Percentiles rank a stretch among this genome's conserved stretches.
These are phyloP conservation scores for Asterophora parasitica DNA, from an alignment of 768 basidiomycete species.

Conservation along the genomic window DNA sequence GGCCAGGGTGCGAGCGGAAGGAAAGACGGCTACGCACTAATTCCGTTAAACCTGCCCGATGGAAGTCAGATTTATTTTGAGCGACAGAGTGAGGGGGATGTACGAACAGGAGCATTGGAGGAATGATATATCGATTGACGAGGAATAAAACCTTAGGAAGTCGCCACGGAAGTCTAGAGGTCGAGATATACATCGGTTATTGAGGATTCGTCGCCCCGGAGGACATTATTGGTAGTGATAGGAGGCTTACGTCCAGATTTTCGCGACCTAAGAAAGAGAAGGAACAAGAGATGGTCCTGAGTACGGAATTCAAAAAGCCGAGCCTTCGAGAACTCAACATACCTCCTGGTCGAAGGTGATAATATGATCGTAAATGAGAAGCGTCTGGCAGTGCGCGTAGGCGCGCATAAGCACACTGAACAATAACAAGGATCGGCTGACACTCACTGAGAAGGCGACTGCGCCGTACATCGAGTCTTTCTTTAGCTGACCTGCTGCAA, in stretches of 20 bases:
- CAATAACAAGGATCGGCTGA: not conserved
- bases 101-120: constrained; percentile 25
- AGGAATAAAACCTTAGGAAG: constrained; percentile 25
- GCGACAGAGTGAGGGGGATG: not conserved
- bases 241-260: constrained; percentile 21
- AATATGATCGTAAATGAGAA: constrained; percentile 22
- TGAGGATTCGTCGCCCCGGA: not conserved
- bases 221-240: not conserved
- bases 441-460: constrained; percentile 17
- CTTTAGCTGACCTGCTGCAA: not conserved
- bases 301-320: not conserved
- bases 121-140: constrained; percentile 24
- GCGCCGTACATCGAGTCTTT: not conserved
- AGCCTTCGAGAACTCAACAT: not conserved
- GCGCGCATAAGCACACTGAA: not conserved
- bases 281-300: not conserved
- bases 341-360: constrained; percentile 24
- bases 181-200: not conserved
- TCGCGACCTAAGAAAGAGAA: constrained; percentile 10
- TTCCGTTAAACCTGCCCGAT: constrained; percentile 17
- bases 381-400: constrained; percentile 9
- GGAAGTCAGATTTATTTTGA: not conserved
- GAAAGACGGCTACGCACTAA: constrained; percentile 12
- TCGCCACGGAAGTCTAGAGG: constrained; percentile 21
- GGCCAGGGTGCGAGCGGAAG: not conserved